Conservation (phyloP, 2,329 filamentous ascomycete genomes). For the Scedosporium minutisporum region DNA sequence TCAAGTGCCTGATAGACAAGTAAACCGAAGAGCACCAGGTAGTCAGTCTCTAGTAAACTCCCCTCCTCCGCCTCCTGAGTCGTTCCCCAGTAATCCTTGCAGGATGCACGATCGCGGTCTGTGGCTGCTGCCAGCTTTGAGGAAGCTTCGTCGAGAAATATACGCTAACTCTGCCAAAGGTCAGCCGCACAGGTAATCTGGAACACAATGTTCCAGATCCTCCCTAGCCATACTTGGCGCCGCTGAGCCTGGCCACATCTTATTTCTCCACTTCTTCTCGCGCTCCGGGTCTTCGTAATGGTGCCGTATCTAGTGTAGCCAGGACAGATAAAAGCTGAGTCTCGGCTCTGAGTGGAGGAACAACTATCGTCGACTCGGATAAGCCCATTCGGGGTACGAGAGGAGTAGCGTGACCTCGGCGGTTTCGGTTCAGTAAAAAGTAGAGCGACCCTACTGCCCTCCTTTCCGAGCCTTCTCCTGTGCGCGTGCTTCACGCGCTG, state of each 20-base stretch:
- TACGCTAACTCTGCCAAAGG: not conserved
- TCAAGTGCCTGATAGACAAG: not conserved
- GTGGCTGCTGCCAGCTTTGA: too few relatives aligned
- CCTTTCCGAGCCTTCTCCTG: conserved; percentile 70
- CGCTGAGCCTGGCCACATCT: not conserved
- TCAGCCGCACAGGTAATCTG: not conserved
- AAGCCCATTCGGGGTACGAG: not conserved
- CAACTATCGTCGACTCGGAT: not conserved
- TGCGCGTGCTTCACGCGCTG: conserved; percentile 73
- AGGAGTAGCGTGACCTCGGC: not conserved
- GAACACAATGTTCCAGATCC: not conserved
- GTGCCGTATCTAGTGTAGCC: too few relatives aligned
- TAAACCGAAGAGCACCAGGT: not conserved
- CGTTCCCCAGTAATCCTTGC: too few relatives aligned
- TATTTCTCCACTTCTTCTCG: not conserved
- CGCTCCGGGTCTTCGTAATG: not conserved
- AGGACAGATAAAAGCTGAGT: too few relatives aligned
- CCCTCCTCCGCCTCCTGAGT: too few relatives aligned
- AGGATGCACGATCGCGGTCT: too few relatives aligned
- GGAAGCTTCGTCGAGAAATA: not conserved
- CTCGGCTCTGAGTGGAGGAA: too few relatives aligned
- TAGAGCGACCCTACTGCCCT: conserved; percentile 3
- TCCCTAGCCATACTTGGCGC: not conserved
- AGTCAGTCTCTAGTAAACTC: too few relatives aligned
- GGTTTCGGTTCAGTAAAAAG: not conserved